Evolutionary conservation across 192 early-diverging fungal genomes (phyloP).

Genomic region (Spinellus fusiger): DNA sequence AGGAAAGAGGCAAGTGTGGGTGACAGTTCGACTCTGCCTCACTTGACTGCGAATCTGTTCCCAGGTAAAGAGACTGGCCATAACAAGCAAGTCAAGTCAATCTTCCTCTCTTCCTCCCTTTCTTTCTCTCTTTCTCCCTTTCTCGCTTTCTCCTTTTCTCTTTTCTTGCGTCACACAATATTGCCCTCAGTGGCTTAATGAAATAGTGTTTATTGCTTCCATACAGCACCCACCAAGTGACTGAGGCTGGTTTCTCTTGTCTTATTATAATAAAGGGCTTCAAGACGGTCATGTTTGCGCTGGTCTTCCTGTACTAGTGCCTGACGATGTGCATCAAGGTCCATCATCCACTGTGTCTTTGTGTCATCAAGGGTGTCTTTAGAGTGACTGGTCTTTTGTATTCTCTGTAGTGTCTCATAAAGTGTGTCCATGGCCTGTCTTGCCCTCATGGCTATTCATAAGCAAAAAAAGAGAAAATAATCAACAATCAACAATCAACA

Average conservation of each 20-base stretch:
- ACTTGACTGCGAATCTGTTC: conserved; percentile 53
- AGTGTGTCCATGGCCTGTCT: too few species aligned
- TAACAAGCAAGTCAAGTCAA: background rate
- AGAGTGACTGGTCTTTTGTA: too few species aligned
- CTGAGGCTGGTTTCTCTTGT: background rate
- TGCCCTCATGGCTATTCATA: too few species aligned
- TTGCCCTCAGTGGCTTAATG: too few species aligned
- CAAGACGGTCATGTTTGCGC: conserved; percentile 2
- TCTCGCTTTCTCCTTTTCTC: background rate
- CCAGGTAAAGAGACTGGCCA: conserved; percentile 37
- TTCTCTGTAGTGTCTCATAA: too few species aligned
- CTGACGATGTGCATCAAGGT: background rate
- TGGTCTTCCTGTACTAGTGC: background rate
- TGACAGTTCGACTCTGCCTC: conserved; percentile 39
- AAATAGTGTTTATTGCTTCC: background rate
- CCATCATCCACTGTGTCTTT: background rate
- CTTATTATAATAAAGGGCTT: conserved; percentile 3
- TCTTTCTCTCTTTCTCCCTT: background rate
- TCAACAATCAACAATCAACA: too few species aligned
- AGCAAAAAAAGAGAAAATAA: too few species aligned
- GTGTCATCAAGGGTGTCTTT: background rate
- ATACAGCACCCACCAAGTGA: conserved; percentile 1
- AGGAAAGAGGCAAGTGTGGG: conserved; percentile 29
- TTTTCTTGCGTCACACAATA: background rate
- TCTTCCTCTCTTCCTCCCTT: background rate